phyloP scores from a whole-genome alignment of 768 basidiomycete genomes.

The Pisolithus albus region DNA sequence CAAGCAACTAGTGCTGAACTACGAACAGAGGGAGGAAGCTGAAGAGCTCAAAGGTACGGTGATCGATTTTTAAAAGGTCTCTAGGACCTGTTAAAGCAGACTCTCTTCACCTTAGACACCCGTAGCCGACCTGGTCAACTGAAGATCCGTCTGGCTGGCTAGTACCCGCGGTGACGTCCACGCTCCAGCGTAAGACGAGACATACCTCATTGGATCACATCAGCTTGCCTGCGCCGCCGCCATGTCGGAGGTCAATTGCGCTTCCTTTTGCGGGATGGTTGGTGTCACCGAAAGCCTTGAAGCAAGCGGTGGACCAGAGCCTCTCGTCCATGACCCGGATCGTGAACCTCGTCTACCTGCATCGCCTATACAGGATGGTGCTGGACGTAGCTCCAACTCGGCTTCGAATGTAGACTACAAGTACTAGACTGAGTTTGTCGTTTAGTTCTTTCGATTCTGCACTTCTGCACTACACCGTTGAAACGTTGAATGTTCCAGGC shows the following conservation, averaged over 20 bases:
- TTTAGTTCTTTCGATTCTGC: too few relatives aligned
- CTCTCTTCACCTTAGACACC: conserved; percentile 52
- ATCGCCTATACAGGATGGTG: neutral
- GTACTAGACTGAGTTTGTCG: too few relatives aligned
- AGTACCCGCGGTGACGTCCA: conserved; percentile 15
- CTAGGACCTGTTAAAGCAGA: neutral
- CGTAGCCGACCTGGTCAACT: conserved; percentile 61
- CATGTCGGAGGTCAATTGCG: neutral
- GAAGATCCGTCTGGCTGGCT: conserved; percentile 75
- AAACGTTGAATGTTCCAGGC: too few relatives aligned
- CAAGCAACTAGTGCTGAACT: conserved; percentile 89
- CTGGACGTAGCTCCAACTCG: neutral
- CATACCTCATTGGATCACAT: conserved; percentile 10
- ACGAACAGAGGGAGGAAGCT: conserved; percentile 83
- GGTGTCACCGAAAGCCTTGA: conserved; percentile 22
- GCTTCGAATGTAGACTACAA: conserved; percentile 3
- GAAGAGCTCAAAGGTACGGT: conserved; percentile 68
- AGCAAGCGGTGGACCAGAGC: conserved; percentile 1
- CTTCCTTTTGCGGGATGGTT: neutral
- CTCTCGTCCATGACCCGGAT: too few relatives aligned
- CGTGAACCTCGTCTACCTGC: neutral
- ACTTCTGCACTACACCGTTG: too few relatives aligned
- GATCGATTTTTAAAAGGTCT: neutral
- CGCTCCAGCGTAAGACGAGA: conserved; percentile 6
- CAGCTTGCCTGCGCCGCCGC: conserved; percentile 15